phyloP scores from a whole-genome alignment of 2,329 filamentous ascomycete species.

The Aphanocladium album region DNA sequence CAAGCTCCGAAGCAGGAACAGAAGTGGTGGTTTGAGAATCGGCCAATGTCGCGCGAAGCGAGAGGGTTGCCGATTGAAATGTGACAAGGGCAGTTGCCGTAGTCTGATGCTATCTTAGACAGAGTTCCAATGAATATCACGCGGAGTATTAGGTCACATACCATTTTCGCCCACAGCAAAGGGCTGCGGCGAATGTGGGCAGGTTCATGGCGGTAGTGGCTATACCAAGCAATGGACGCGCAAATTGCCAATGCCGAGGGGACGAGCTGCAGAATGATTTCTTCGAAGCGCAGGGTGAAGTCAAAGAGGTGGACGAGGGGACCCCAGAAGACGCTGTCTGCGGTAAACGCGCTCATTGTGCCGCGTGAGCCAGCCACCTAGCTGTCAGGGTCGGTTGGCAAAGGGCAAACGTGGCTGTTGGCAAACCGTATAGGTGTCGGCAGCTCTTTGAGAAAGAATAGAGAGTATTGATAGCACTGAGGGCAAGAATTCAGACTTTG shows the following conservation, averaged over 20 bases:
- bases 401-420: neutral
- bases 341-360: neutral
- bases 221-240: neutral
- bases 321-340: neutral
- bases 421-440: too few relatives aligned
- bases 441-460: too few relatives aligned
- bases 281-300: neutral
- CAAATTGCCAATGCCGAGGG: neutral
- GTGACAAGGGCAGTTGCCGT: neutral
- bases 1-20: neutral
- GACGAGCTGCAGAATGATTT: neutral
- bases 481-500: too few relatives aligned
- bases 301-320: neutral
- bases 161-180: neutral
- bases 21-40: neutral
- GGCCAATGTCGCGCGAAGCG: too few relatives aligned
- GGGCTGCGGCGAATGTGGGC: neutral
- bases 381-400: too few relatives aligned
- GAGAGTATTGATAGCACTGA: too few relatives aligned
- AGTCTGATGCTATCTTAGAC: neutral
- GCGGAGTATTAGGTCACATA: neutral
- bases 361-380: neutral
- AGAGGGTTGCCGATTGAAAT: neutral
- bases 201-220: neutral
- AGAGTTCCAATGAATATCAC: too few relatives aligned